Evolutionary conservation across 2,329 filamentous ascomycete genomes (phyloP), one percentile per base, ranked within the genome.

Genomic region (Claviceps sorghi): DNA sequence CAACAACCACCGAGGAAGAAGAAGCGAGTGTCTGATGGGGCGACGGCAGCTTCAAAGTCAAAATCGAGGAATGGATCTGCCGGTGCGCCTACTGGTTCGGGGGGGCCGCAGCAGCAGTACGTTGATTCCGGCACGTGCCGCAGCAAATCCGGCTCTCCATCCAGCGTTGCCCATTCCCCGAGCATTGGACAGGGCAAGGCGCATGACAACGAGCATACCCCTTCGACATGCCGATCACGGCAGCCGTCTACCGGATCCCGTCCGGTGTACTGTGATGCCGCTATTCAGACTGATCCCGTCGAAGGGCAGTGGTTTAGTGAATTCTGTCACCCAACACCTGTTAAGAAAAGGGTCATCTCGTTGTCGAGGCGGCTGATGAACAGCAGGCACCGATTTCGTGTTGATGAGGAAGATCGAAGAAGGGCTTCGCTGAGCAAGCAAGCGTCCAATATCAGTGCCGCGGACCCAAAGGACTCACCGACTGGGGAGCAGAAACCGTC

Each of bases 21-120:
- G 68, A 83, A 83, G 62, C 74, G 79, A 8, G 65, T 69, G 2
- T 82, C 80, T 0, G 80, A 83, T 57, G 78, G 78, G 5, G 70
- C 68, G 3, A 59, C 57, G 1, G 50, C 52, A 10, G 63, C 65
- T 1, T 62, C 66, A 1, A 75, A 71, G 52, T 53, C 67, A 1
- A 75, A 72, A 52, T 61, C 66, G 3, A 62, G 66, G 3, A 68
- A 67, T 50, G 68, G 65, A n/a, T 65, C 64, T 10, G 58, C 63
- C 9, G 68, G 60, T 15, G n/a, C 36, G 3, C 64, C 65, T 26
- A 60, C 63, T 10, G 68, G 59, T 4, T 63, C 65, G 17, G 61
- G 64, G 3, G 22, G 21, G 4, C 41, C 7, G 15, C 36, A 38
- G 36, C 36, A 38, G 10, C 67, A 68, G 5, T 79, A 79, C 53